Conservation (phyloP, 2,329 filamentous ascomycete species). For the Moelleriella libera region DNA sequence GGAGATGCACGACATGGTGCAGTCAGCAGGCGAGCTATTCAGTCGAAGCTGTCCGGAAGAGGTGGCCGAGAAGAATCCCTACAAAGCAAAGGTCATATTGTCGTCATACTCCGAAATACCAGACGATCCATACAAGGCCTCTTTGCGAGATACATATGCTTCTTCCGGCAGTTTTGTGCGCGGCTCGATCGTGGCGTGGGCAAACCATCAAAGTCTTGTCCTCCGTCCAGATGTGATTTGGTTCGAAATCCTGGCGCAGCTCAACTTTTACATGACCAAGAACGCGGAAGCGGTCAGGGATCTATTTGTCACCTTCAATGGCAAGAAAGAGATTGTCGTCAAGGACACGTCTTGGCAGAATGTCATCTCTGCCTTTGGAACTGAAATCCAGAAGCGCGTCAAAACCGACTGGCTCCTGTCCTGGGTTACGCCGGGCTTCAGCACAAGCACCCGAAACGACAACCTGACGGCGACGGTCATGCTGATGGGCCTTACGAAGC, state of each 20-base stretch:
- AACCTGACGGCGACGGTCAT: constrained; percentile 24
- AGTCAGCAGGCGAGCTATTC: constrained; percentile 15
- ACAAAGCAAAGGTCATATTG: constrained; percentile 12
- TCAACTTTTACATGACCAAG: constrained; percentile 33
- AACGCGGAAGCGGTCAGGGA: constrained; percentile 30
- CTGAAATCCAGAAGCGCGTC: constrained; percentile 23
- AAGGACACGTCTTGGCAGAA: constrained; percentile 10
- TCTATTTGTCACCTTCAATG: constrained; percentile 30
- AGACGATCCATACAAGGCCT: constrained; percentile 4
- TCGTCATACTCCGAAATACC: constrained; percentile 13
- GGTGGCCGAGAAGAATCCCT: constrained; percentile 7
- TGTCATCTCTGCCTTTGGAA: constrained; percentile 18
- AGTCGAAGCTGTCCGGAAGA: constrained; percentile 19
- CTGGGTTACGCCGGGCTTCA: constrained; percentile 29
- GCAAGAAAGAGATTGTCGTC: constrained; percentile 24
- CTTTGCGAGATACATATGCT: constrained; percentile 11
- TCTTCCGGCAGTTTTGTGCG: constrained; percentile 27
- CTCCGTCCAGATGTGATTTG: constrained; percentile 40
- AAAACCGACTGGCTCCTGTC: constrained; percentile 23
- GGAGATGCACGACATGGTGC: constrained; percentile 8
- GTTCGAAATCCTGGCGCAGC: constrained; percentile 37
- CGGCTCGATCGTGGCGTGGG: constrained; percentile 32
- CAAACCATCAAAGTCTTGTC: constrained; percentile 31
- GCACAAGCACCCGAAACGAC: constrained; percentile 23
- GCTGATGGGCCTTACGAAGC: constrained; percentile 29